Conservation (phyloP, 2,329 filamentous ascomycete genomes). For the Penicillium italicum region DNA sequence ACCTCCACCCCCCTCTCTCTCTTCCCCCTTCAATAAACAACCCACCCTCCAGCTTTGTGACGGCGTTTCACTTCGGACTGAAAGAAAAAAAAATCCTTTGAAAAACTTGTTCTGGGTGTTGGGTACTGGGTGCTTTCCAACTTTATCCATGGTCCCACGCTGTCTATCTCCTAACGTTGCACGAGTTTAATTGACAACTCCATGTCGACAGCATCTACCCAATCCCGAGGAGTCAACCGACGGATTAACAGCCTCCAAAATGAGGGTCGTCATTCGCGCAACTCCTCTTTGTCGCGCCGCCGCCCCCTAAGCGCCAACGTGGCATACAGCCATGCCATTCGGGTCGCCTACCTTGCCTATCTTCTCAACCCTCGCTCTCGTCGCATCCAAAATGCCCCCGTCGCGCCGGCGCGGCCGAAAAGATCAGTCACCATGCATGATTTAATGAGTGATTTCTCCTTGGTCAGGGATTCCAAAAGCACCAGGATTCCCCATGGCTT, state of each 20-base stretch:
- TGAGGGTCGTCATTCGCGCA: slow-evolving; percentile 42
- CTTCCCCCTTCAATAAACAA: slow-evolving; percentile 16
- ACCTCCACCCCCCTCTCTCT: slow-evolving; percentile 12
- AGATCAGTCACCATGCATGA: slow-evolving; percentile 73
- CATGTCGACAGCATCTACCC: slow-evolving; percentile 49
- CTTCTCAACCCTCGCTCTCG: slow-evolving; percentile 87
- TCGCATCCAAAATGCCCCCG: slow-evolving; percentile 77
- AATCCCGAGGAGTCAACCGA: slow-evolving; percentile 45
- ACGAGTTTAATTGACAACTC: slow-evolving; percentile 26
- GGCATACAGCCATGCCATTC: slow-evolving; percentile 85
- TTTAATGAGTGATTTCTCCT: slow-evolving; percentile 80
- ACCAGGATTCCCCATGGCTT: slow-evolving; percentile 69
- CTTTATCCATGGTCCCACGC: slow-evolving; percentile 35
- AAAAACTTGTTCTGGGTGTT: slow-evolving; percentile 14
- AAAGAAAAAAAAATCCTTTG: background rate
- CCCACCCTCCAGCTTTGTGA: slow-evolving; percentile 12
- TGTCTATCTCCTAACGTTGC: slow-evolving; percentile 23
- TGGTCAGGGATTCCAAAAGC: slow-evolving; percentile 65
- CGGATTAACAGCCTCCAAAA: slow-evolving; percentile 48
- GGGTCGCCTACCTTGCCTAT: slow-evolving; percentile 87
- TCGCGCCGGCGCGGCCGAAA: slow-evolving; percentile 61
- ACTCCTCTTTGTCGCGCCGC: slow-evolving; percentile 42
- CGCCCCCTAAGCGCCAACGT: slow-evolving; percentile 60
- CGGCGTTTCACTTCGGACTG: background rate
- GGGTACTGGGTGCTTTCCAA: slow-evolving; percentile 24